phyloP scores from a whole-genome alignment of 495 filamentous ascomycete genomes.

The Lasiosphaeris hirsuta region DNA sequence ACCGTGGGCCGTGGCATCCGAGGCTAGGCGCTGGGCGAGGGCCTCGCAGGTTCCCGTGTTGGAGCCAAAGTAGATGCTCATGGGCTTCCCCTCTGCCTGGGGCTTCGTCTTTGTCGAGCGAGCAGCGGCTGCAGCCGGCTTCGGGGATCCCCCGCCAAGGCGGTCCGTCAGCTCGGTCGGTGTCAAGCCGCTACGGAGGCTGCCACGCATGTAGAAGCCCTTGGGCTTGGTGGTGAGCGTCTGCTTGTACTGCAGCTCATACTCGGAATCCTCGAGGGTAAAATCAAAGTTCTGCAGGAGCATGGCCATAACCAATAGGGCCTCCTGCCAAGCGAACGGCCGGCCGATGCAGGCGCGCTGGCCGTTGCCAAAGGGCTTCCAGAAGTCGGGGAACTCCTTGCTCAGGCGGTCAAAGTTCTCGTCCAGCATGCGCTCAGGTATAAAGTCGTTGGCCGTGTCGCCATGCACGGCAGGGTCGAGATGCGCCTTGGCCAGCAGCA shows the following conservation, averaged over 20 bases:
- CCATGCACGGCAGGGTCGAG: conserved; percentile 50
- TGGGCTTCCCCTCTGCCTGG: conserved; percentile 29
- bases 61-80: conserved; percentile 69
- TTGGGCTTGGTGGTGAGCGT: conserved; percentile 77
- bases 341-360: conserved; percentile 49
- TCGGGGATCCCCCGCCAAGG: conserved; percentile 32
- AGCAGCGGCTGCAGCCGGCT: conserved; percentile 10
- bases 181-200: conserved; percentile 55
- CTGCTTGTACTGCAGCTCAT: conserved; percentile 64
- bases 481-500: conserved; percentile 55
- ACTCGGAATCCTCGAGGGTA: conserved; percentile 51
- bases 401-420: conserved; percentile 56
- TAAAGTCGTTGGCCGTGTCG: conserved; percentile 52
- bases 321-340: conserved; percentile 64
- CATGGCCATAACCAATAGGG: conserved; percentile 50
- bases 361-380: conserved; percentile 64
- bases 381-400: conserved; percentile 44
- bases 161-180: conserved; percentile 54
- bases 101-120: conserved; percentile 14
- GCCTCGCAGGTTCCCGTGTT: conserved; percentile 76
- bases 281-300: conserved; percentile 65
- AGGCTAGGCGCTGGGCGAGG: conserved; percentile 60
- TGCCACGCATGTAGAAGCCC: conserved; percentile 66
- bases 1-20: conserved; percentile 55
- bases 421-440: conserved; percentile 64